phyloP scores from a whole-genome alignment of 371 early-diverging fungal species.

The Smittium culicis region DNA sequence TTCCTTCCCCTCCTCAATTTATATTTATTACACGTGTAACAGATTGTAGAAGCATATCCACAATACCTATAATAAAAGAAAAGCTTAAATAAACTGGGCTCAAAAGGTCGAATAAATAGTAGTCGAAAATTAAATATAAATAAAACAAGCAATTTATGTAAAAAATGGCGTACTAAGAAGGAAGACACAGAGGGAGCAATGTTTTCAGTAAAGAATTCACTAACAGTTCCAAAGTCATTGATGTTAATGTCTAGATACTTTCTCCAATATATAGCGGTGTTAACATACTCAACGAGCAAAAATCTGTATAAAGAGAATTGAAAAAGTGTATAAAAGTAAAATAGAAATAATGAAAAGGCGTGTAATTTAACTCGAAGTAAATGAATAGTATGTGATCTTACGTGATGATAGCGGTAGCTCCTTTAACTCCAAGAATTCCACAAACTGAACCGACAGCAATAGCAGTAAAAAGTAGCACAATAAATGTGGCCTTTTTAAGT shows the following conservation, averaged over 20 bases:
- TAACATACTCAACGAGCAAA: not conserved
- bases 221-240: not conserved
- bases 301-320: not conserved
- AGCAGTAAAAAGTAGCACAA: not conserved
- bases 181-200: not conserved
- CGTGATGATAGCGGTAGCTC: not conserved
- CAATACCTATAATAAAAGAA: not conserved
- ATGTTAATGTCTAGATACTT: slow-evolving; percentile 1
- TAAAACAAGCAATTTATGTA: not conserved
- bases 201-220: not conserved
- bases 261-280: not conserved
- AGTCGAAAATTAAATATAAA: not conserved
- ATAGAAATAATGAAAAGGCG: too few species aligned
- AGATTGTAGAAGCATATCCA: not conserved
- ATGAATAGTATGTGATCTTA: too few species aligned
- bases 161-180: not conserved
- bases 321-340: not conserved
- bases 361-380: too few species aligned
- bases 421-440: not conserved
- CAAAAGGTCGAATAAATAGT: not conserved
- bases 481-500: not conserved
- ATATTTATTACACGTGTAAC: not conserved
- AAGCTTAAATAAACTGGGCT: not conserved
- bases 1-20: too few species aligned
- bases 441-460: not conserved